Base-by-base conservation (phyloP, 2,329 filamentous ascomycete genomes). In the Colletotrichum camelliae region DNA sequence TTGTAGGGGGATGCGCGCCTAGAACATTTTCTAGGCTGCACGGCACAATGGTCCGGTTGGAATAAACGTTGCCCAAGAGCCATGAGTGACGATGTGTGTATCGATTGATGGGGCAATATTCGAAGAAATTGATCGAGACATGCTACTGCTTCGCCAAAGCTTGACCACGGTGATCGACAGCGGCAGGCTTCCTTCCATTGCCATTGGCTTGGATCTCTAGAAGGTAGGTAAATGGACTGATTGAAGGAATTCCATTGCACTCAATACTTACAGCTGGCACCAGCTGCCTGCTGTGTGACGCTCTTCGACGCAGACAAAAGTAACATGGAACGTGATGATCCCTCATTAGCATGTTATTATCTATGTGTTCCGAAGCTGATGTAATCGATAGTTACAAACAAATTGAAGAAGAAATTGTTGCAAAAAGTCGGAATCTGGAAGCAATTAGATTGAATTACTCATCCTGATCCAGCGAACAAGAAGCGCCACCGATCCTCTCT, bases 381-480 rank as follows among this genome's bases (percentile, higher is more conserved):
- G 31, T 33, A 10, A 33, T 33, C 9, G 24, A 33, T 33, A 9
- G 4, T 43, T n/a, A 6, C 9, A n/a, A 18, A 21, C 10, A 21
- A 48, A 5, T 48, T 48, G 43, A 21, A 48, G 9, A 9, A 1
- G 5, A 2, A 1, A 1, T 6, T 1, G 12, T 48, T 5, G 1
- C 7, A 48, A 48, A 21, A n/a, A 5, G 18, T 48, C 12, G n/a
- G 10, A 21, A 21, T 21, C 21, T 48, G 3, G 43, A 48, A 48
- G 43, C 43, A 48, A 2, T 0, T 1, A 18, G 10, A 1, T 18
- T 21, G 43, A 48, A 21, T 48, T 48, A 48, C 43, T 48, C 43
- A 48, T 7, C 43, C 43, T 48, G 18, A 21, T 21, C n/a, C 5
- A 21, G 43, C 43, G 43, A 48, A 48, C 10, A 48, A 21, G 43